Evolutionary conservation across 441 rosid species (phyloP).

Genomic region (Breynia disticha): DNA sequence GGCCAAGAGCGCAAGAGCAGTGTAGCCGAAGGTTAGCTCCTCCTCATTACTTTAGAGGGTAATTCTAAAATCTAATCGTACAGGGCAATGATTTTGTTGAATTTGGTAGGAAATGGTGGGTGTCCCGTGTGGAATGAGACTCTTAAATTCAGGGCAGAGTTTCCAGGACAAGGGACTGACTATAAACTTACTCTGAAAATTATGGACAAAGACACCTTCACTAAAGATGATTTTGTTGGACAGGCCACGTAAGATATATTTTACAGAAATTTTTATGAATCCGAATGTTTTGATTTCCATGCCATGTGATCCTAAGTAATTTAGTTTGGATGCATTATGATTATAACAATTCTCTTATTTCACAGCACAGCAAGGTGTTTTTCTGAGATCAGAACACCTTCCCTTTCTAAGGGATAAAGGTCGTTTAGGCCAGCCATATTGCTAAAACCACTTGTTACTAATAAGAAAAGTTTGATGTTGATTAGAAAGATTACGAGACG

Average conservation of each 20-base stretch:
- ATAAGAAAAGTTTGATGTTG: too few species aligned
- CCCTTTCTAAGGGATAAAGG: too few species aligned
- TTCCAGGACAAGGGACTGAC: constrained; percentile 49
- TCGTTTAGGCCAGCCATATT: too few species aligned
- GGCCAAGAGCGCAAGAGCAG: constrained; percentile 58
- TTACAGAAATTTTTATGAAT: not conserved
- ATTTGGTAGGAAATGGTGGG: constrained; percentile 43
- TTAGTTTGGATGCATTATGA: too few species aligned
- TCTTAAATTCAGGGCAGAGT: constrained; percentile 53
- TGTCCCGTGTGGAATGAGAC: constrained; percentile 66
- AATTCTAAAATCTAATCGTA: too few species aligned
- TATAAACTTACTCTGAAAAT: constrained; percentile 51
- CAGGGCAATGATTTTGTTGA: not conserved
- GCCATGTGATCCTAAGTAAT: not conserved
- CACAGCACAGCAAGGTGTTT: too few species aligned
- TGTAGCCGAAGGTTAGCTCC: constrained; percentile 45
- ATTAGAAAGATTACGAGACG: too few species aligned
- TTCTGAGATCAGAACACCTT: too few species aligned
- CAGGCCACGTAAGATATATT: constrained; percentile 46
- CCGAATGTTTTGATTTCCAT: not conserved
- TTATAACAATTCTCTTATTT: too few species aligned
- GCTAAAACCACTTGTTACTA: too few species aligned
- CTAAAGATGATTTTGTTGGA: constrained; percentile 60
- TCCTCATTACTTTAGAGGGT: too few species aligned
- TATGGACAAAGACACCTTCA: constrained; percentile 77